Conservation (phyloP, 139 green algal genomes). For the Chlorella sorokiniana region DNA sequence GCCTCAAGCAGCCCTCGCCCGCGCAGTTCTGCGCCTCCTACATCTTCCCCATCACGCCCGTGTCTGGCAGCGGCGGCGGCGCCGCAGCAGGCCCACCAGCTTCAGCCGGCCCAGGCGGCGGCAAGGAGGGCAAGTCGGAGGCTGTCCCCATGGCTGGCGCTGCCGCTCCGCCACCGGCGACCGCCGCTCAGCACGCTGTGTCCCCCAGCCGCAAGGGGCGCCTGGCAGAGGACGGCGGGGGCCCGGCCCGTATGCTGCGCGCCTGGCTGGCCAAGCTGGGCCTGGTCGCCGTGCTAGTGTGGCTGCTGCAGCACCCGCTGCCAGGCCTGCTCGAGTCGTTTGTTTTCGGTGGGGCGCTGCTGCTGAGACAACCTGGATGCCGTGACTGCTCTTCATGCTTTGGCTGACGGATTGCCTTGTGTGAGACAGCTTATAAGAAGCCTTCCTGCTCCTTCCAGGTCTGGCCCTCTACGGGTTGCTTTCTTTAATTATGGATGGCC, state of each 20-base stretch:
- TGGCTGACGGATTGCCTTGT: not conserved
- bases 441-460: not conserved
- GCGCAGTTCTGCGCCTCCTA: slow-evolving; percentile 14
- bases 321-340: slow-evolving; percentile 16
- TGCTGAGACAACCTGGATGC: not conserved
- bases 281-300: not conserved
- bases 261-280: not conserved
- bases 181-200: not conserved
- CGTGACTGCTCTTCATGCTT: not conserved
- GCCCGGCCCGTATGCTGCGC: not conserved
- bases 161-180: not conserved
- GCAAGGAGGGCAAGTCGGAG: not conserved
- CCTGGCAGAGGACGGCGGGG: slow-evolving; percentile 7
- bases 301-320: slow-evolving; percentile 18
- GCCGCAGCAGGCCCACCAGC: not conserved
- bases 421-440: not conserved
- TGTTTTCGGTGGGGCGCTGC: not conserved
- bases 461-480: slow-evolving; percentile 22
- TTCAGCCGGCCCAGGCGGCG: no score
- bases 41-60: slow-evolving; percentile 11
- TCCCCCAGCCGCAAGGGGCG: not conserved
- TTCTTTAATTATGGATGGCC: slow-evolving; percentile 34
- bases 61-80: not conserved
- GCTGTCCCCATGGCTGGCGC: no score
- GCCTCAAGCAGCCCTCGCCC: not conserved